Evolutionary conservation across 805 yeast species (phyloP).

Genomic region (Kodamaea neixiangensis): DNA sequence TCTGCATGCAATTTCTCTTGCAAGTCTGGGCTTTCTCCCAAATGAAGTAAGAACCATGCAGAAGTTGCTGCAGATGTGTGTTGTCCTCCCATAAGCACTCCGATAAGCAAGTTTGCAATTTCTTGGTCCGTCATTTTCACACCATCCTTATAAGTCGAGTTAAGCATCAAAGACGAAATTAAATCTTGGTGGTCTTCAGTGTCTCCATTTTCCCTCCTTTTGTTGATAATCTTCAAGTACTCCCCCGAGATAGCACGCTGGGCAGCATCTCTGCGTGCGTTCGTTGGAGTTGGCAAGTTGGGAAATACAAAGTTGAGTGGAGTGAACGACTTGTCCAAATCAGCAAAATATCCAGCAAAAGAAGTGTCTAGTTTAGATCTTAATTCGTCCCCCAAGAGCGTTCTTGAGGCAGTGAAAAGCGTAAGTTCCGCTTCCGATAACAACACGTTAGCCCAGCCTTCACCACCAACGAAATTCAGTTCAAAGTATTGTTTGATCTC

Average conservation of each 20-base stretch:
- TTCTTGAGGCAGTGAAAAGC: slow-evolving; percentile 91
- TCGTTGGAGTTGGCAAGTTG: slow-evolving; percentile 81
- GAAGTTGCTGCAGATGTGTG: slow-evolving; percentile 96
- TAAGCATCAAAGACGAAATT: slow-evolving; percentile 80
- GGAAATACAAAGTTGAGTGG: slow-evolving; percentile 96
- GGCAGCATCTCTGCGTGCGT: slow-evolving; percentile 81
- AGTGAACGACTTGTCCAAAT: slow-evolving; percentile 93
- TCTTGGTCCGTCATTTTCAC: slow-evolving; percentile 90
- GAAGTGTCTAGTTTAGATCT: slow-evolving; percentile 77
- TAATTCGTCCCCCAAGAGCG: slow-evolving; percentile 88
- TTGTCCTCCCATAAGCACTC: slow-evolving; percentile 98
- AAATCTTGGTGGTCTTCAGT: slow-evolving; percentile 49
- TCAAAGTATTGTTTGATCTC: slow-evolving; percentile 71
- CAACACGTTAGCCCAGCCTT: slow-evolving; percentile 67
- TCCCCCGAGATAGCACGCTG: slow-evolving; percentile 77
- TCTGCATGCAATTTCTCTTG: slow-evolving; percentile 81
- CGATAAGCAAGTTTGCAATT: slow-evolving; percentile 89
- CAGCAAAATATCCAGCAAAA: slow-evolving; percentile 83
- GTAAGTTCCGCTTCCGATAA: slow-evolving; percentile 91
- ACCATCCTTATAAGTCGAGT: slow-evolving; percentile 89
- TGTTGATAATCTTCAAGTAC: slow-evolving; percentile 72
- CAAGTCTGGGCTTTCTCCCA: slow-evolving; percentile 81
- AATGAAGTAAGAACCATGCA: slow-evolving; percentile 88
- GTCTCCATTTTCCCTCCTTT: slow-evolving; percentile 64
- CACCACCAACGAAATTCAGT: slow-evolving; percentile 31